These are phyloP conservation scores for Aspergillus thermomutatus DNA, from an alignment of 2,329 filamentous ascomycete species.

Conservation along the genomic window DNA sequence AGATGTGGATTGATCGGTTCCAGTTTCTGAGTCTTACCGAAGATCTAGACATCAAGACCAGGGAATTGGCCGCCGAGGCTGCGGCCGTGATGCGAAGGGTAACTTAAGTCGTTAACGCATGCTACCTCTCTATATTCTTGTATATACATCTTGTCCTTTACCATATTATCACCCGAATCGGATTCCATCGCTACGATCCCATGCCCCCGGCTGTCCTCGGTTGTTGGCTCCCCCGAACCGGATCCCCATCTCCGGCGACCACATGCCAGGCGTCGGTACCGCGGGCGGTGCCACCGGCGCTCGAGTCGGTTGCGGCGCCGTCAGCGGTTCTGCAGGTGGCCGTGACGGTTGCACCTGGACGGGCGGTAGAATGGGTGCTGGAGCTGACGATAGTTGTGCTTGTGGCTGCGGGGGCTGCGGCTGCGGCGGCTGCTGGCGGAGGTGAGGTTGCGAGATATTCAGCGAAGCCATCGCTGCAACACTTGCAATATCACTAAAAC, in stretches of 20 bases:
- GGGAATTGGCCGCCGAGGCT: slow-evolving; percentile 18
- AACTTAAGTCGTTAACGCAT: slow-evolving; percentile 1
- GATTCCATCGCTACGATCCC: slow-evolving; percentile 60
- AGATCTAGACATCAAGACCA: slow-evolving; percentile 14
- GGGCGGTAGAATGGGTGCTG: slow-evolving; percentile 32
- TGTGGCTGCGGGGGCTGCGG: slow-evolving; percentile 27
- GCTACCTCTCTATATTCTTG: not conserved
- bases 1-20: slow-evolving; percentile 15
- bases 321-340: slow-evolving; percentile 34
- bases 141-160: not conserved
- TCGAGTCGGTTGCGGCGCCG: slow-evolving; percentile 47
- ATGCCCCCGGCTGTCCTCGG: slow-evolving; percentile 42
- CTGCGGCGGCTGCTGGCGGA: slow-evolving; percentile 33
- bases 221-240: slow-evolving; percentile 56
- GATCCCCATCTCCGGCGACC: slow-evolving; percentile 79
- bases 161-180: slow-evolving; percentile 40
- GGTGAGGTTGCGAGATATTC: slow-evolving; percentile 42
- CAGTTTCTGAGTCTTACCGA: slow-evolving; percentile 15
- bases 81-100: slow-evolving; percentile 21
- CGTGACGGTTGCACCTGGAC: slow-evolving; percentile 41
- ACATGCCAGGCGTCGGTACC: slow-evolving; percentile 57
- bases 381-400: slow-evolving; percentile 35
- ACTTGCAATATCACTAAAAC: slow-evolving; percentile 53
- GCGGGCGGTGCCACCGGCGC: slow-evolving; percentile 49
- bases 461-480: slow-evolving; percentile 55